phyloP scores from a whole-genome alignment of 75 land plant genomes.

The Ceratopteris richardii region DNA sequence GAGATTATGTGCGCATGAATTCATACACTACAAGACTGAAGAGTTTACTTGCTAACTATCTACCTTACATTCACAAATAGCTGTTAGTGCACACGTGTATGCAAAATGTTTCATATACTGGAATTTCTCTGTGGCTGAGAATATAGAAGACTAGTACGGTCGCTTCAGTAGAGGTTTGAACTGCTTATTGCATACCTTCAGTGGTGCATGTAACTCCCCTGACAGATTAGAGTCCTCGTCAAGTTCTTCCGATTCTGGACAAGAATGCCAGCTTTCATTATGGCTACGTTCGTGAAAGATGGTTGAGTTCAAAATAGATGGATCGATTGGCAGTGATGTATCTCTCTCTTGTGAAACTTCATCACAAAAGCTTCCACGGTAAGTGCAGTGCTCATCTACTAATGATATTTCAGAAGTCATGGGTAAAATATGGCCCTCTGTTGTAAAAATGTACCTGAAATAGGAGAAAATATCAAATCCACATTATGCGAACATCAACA shows the following conservation, averaged over 20 bases:
- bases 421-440: conserved; percentile 96
- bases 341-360: background rate
- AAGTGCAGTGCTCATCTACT: conserved; percentile 62
- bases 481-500: too few relatives aligned
- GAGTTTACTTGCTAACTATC: too few relatives aligned
- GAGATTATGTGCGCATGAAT: too few relatives aligned
- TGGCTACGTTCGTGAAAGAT: background rate
- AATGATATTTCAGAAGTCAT: conserved; percentile 87
- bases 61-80: too few relatives aligned
- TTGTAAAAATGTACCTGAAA: conserved; percentile 80
- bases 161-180: background rate
- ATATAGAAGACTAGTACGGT: too few relatives aligned
- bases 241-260: background rate
- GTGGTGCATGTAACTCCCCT: background rate
- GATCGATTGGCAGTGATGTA: background rate
- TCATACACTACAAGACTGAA: too few relatives aligned
- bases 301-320: background rate
- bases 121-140: too few relatives aligned
- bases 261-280: background rate
- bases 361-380: conserved; percentile 69
- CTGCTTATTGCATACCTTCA: background rate
- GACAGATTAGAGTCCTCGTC: background rate
- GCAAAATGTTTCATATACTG: too few relatives aligned
- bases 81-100: too few relatives aligned
- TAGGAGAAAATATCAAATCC: too few relatives aligned